phyloP scores from a whole-genome alignment of 352 stramenopile genomes.

The Saprolegnia diclina region DNA sequence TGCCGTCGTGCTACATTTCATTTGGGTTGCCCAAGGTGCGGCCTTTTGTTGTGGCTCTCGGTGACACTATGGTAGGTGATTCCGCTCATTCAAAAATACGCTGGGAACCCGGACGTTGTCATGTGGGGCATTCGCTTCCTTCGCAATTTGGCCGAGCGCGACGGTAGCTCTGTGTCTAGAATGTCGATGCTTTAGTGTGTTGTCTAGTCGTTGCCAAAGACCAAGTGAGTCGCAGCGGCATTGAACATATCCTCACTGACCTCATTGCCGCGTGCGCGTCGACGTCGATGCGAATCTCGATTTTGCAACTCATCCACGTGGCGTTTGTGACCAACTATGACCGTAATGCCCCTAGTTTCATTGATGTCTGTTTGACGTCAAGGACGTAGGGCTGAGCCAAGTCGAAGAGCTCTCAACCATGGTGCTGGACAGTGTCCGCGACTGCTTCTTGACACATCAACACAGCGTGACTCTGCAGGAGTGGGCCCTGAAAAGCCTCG shows the following conservation, averaged over 20 bases:
- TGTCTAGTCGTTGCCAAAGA: conserved; percentile 16
- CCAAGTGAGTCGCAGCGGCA: conserved; percentile 25
- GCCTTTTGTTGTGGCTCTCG: not conserved
- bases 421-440: conserved; percentile 2
- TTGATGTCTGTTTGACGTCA: not conserved
- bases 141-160: conserved; percentile 17
- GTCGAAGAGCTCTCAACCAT: conserved; percentile 24
- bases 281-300: conserved; percentile 16
- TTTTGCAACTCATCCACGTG: conserved; percentile 23
- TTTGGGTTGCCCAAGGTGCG: conserved; percentile 25
- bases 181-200: not conserved
- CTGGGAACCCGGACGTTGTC: conserved; percentile 21
- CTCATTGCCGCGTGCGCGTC: not conserved
- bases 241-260: conserved; percentile 16
- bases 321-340: conserved; percentile 25
- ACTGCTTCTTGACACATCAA: conserved; percentile 16
- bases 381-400: not conserved
- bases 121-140: conserved; percentile 25
- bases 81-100: conserved; percentile 17
- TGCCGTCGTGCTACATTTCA: conserved; percentile 18
- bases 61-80: not conserved
- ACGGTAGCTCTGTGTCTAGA: not conserved
- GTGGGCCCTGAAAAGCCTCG: conserved; percentile 22
- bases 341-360: not conserved
- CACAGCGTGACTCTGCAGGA: conserved; percentile 7